Conservation (phyloP, 2,329 filamentous ascomycete genomes). For the Mycosphaerelloides madeirae region DNA sequence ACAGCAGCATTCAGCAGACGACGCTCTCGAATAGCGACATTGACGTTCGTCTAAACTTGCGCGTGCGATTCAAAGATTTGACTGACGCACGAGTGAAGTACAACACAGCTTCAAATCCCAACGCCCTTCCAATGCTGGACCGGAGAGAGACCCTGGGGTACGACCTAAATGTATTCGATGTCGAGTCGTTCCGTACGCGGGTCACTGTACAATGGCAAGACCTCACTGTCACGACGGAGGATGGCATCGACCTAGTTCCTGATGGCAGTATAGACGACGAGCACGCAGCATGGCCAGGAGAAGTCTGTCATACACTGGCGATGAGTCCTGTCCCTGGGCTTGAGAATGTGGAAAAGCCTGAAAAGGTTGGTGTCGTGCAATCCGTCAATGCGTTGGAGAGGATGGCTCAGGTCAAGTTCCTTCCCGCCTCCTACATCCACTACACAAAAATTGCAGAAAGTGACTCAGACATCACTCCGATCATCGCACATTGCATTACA, state of each 20-base stretch:
- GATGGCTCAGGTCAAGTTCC: conserved; percentile 55
- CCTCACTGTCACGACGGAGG: conserved; percentile 45
- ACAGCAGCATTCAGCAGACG: conserved; percentile 1
- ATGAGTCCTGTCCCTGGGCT: conserved; percentile 15
- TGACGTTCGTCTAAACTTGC: conserved; percentile 26
- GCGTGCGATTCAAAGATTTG: conserved; percentile 54
- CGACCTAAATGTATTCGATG: conserved; percentile 55
- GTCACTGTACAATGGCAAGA: conserved; percentile 58
- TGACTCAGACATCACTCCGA: conserved; percentile 34
- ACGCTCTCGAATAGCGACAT: conserved; percentile 33
- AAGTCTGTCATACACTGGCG: conserved; percentile 37
- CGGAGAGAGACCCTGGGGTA: conserved; percentile 49
- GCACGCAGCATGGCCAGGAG: conserved; percentile 54
- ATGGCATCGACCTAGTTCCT: conserved; percentile 44
- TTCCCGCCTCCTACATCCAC: conserved; percentile 48
- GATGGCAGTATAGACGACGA: conserved; percentile 51
- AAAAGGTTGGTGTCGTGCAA: conserved; percentile 54
- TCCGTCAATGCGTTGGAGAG: conserved; percentile 52
- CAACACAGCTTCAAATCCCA: conserved; percentile 35
- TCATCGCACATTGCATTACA: conserved; percentile 20
- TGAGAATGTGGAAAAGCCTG: conserved; percentile 31
- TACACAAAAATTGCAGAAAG: conserved; percentile 50
- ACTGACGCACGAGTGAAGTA: conserved; percentile 50
- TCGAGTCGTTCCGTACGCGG: conserved; percentile 47
- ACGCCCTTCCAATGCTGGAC: conserved; percentile 43